phyloP scores from a whole-genome alignment of 441 rosid species.

The Metrosideros polymorpha region DNA sequence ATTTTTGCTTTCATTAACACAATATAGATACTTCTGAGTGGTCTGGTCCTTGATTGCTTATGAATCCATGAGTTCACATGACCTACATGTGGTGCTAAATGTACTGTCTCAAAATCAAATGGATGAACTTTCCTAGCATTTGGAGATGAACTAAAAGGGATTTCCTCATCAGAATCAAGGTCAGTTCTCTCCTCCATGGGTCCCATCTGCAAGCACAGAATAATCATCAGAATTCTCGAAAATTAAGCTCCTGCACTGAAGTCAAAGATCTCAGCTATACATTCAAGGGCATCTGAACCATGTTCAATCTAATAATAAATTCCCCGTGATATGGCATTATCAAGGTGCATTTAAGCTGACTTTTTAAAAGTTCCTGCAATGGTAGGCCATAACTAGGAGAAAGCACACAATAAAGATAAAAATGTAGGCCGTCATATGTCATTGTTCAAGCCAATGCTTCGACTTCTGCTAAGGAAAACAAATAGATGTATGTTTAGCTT shows the following conservation, averaged over 20 bases:
- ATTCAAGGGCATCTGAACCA: background rate
- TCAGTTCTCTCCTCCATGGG: conserved; percentile 19
- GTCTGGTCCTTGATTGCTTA: conserved; percentile 11
- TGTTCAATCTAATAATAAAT: background rate
- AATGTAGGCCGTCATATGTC: background rate
- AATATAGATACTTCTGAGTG: conserved; percentile 15
- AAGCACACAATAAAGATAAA: background rate
- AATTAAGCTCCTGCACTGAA: background rate
- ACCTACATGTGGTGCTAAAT: background rate
- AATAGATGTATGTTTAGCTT: background rate
- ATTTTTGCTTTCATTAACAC: conserved; percentile 27
- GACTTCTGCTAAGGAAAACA: background rate
- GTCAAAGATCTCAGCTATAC: background rate
- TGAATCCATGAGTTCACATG: conserved; percentile 10
- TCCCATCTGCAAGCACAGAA: conserved; percentile 21
- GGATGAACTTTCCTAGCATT: conserved; percentile 12
- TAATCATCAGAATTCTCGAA: background rate
- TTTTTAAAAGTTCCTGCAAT: background rate
- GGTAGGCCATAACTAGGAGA: background rate
- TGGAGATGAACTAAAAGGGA: conserved; percentile 31
- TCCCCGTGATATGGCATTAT: background rate
- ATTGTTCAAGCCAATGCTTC: background rate
- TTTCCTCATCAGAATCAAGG: conserved; percentile 27
- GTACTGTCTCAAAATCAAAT: conserved; percentile 16
- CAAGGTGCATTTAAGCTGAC: background rate